Evolutionary conservation across 306 rosid species (phyloP).

Genomic region (Begonia peltatifolia): DNA sequence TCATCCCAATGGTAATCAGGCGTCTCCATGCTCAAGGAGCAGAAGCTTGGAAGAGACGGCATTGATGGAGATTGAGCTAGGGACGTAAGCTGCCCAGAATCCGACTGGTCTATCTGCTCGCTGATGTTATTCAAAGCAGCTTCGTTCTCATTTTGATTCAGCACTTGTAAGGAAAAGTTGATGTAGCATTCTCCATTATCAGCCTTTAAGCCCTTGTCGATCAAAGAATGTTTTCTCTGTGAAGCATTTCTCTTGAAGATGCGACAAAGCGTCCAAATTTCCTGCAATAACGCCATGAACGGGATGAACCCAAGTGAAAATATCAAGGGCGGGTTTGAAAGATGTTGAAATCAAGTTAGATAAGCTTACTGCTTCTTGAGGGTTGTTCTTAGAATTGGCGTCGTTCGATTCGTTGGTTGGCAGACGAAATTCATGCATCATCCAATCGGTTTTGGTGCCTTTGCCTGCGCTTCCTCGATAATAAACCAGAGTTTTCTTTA

Average conservation of each 20-base stretch:
- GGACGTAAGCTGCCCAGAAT: slow-evolving; percentile 14
- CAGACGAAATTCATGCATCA: slow-evolving; percentile 97
- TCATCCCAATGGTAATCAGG: slow-evolving; percentile 58
- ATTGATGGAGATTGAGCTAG: slow-evolving; percentile 13
- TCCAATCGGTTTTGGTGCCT: slow-evolving; percentile 95
- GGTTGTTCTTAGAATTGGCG: not conserved
- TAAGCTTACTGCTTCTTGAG: slow-evolving; percentile 54
- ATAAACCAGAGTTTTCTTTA: slow-evolving; percentile 78
- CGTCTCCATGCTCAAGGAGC: slow-evolving; percentile 6
- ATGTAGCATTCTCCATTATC: slow-evolving; percentile 3
- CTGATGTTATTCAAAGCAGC: slow-evolving; percentile 6
- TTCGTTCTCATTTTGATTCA: slow-evolving; percentile 26
- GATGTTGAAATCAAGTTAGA: not conserved
- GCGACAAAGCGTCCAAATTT: slow-evolving; percentile 88
- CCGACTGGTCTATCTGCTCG: slow-evolving; percentile 13
- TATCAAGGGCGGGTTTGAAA: not conserved
- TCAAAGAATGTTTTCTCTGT: slow-evolving; percentile 27
- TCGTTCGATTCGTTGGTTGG: slow-evolving; percentile 16
- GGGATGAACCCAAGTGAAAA: no score
- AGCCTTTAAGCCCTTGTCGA: slow-evolving; percentile 10
- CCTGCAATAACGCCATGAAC: slow-evolving; percentile 34
- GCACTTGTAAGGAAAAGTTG: not conserved
- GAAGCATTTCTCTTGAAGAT: slow-evolving; percentile 59
- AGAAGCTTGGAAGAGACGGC: slow-evolving; percentile 17
- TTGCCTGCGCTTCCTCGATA: slow-evolving; percentile 81